A percentile compares a stretch with the other conserved stretches of the same genome.
These are phyloP conservation scores for Xylaria sp. DNA, from an alignment of 2,329 filamentous ascomycete species.

Conservation along the genomic window DNA sequence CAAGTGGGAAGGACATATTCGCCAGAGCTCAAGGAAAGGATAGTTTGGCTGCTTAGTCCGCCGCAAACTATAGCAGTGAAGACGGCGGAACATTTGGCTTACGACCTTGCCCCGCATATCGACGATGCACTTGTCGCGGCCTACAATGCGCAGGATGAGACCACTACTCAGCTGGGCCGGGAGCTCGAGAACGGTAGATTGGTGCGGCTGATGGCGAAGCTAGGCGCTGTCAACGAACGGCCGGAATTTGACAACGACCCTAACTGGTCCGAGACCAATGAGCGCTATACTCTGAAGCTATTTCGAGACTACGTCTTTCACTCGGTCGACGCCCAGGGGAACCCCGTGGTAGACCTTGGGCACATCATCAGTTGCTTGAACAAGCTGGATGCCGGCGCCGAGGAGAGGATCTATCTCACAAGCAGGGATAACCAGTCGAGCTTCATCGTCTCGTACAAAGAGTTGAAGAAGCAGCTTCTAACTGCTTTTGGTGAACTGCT, in stretches of 20 bases:
- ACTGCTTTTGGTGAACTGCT: slow-evolving; percentile 61
- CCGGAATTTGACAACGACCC: slow-evolving; percentile 79
- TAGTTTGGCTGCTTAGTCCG: slow-evolving; percentile 79
- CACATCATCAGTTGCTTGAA: slow-evolving; percentile 87
- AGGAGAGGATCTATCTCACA: slow-evolving; percentile 83
- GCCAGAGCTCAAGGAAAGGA: slow-evolving; percentile 73
- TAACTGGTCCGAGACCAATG: slow-evolving; percentile 88
- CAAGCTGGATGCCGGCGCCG: slow-evolving; percentile 86
- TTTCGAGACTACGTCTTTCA: slow-evolving; percentile 98
- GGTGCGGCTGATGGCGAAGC: slow-evolving; percentile 77
- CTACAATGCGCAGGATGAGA: slow-evolving; percentile 77
- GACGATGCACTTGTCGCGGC: slow-evolving; percentile 75
- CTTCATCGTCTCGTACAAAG: slow-evolving; percentile 87
- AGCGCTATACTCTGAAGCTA: slow-evolving; percentile 89
- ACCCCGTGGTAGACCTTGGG: slow-evolving; percentile 81
- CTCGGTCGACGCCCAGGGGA: slow-evolving; percentile 83
- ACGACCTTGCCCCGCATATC: slow-evolving; percentile 76
- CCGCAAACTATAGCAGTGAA: slow-evolving; percentile 61
- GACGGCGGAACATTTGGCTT: slow-evolving; percentile 77
- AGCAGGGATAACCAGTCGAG: slow-evolving; percentile 89
- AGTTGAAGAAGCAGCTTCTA: slow-evolving; percentile 71
- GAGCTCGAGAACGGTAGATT: slow-evolving; percentile 91
- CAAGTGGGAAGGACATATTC: slow-evolving; percentile 78
- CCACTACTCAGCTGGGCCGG: slow-evolving; percentile 70
- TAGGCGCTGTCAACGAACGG: slow-evolving; percentile 87